Conservation (phyloP, 441 rosid genomes). For the Cnidoscolus chayamansa region DNA sequence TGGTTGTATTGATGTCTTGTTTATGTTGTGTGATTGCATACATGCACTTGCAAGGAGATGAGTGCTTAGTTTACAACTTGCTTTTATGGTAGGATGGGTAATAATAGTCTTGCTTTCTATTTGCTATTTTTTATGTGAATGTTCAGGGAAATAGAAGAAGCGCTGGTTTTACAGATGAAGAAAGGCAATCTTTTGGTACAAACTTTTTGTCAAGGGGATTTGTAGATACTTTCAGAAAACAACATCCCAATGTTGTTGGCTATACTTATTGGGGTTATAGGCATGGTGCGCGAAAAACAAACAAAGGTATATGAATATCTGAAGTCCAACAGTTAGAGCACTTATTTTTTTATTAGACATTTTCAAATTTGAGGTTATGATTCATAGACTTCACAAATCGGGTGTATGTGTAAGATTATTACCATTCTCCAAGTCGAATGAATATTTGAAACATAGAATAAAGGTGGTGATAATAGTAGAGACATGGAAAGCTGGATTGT, state of each 20-base stretch:
- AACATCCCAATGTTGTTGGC: conserved; percentile 79
- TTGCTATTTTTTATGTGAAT: not conserved
- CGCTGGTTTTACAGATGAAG: conserved; percentile 93
- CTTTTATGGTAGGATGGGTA: not conserved
- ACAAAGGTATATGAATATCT: conserved; percentile 51
- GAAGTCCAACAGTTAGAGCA: not conserved
- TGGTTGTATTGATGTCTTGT: not conserved
- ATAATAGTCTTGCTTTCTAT: not conserved
- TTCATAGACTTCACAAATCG: not conserved
- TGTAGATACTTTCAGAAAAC: conserved; percentile 84
- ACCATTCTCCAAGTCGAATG: not conserved
- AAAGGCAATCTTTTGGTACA: conserved; percentile 73
- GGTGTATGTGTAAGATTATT: not conserved
- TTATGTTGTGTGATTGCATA: not conserved
- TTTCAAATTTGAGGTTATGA: not conserved
- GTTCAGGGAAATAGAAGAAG: conserved; percentile 85
- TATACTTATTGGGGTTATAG: conserved; percentile 96
- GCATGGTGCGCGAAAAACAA: conserved; percentile 72
- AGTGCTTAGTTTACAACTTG: not conserved
- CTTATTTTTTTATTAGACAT: not conserved
- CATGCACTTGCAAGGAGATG: not conserved
- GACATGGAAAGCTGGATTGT: not conserved
- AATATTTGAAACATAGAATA: not conserved
- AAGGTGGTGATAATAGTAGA: not conserved
- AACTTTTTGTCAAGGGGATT: conserved; percentile 80